Conservation (phyloP, 1,284 basidiomycete species). For the Lentinula novae-zelandiae region DNA sequence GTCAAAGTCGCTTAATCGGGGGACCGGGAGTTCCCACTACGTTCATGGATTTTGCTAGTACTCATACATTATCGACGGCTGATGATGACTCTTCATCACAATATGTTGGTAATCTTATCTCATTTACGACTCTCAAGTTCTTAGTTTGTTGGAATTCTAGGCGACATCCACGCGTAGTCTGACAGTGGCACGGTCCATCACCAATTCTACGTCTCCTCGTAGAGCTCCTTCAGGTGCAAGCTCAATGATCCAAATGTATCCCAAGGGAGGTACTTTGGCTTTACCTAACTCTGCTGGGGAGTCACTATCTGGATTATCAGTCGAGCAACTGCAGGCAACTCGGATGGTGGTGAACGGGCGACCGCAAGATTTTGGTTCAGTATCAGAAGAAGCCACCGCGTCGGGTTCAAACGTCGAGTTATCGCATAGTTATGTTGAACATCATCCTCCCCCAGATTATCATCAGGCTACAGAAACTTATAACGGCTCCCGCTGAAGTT, state of each 20-base stretch:
- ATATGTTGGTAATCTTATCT: neutral
- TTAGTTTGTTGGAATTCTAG: neutral
- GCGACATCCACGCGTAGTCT: neutral
- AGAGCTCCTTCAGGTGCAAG: neutral
- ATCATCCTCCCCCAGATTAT: conserved; percentile 21
- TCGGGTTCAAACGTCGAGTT: neutral
- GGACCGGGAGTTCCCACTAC: neutral
- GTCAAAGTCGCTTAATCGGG: neutral
- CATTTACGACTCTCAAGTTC: neutral
- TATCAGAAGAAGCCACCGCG: conserved; percentile 2
- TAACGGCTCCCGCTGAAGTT: neutral
- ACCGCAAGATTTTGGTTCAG: conserved; percentile 20
- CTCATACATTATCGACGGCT: neutral
- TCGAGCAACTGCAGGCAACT: conserved; percentile 17
- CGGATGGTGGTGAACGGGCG: conserved; percentile 20
- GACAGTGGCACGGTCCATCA: neutral
- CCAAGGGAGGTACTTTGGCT: neutral
- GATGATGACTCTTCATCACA: neutral
- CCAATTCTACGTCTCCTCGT: conserved; percentile 14
- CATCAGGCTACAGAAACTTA: conserved; percentile 21
- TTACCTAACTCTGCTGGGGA: conserved; percentile 12
- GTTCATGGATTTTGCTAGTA: conserved; percentile 1
- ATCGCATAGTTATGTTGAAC: conserved; percentile 1
- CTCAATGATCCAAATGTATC: neutral
- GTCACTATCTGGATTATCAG: conserved; percentile 13